Base-by-base conservation (phyloP, 192 early-diverging fungal genomes). In the Coemansia sp. region DNA sequence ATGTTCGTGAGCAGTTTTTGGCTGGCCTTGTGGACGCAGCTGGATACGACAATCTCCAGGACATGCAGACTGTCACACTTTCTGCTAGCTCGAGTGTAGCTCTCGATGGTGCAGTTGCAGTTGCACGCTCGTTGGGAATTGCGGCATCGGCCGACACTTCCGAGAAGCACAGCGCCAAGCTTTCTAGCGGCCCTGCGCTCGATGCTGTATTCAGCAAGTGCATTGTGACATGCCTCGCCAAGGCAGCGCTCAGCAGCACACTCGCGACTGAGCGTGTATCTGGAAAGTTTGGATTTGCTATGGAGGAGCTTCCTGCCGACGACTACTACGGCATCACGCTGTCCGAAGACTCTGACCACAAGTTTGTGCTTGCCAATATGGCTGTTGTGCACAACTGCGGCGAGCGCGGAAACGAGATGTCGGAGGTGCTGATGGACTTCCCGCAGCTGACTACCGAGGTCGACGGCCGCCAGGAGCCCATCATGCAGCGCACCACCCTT, bases 401-500 rank as follows among this genome's bases (percentile, higher is more conserved):
- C 56, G 97, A 99, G 79, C 94, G 97, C 69, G 97, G 97, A 44
- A 99, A 99, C 63, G 97, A 99, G 65, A 99, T 99, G 97, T 96
- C 97, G 68, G 97, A 99, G 74, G 91, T 99, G 40, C 84, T 99
- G 74, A 99, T 99, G 97, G 97, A 99, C 75, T 99, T 99, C 88
- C 91, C 93, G 13, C 82, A 94, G 87, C 82, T 99, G 36, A 90
- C 89, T 0, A 96, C 96, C 58, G 92, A 94, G 62, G 83, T 97
- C 29, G 90, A 97, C 29, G 97, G 95, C 28, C 90, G 93, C 50
- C 85, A 98, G 73, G 97, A 99, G 78, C 92, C 95, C 22, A 99
- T 99, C 71, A 99, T 99, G 97, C 92, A 98, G 88, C 91, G 97
- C 75, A 99, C 97, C 15, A 94, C 96, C 23, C 87, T 99, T 29